A percentile compares a stretch with the other conserved stretches of the same genome.
Conservation (phyloP, 164 flowering plant genomes). For the Saururus chinensis region DNA sequence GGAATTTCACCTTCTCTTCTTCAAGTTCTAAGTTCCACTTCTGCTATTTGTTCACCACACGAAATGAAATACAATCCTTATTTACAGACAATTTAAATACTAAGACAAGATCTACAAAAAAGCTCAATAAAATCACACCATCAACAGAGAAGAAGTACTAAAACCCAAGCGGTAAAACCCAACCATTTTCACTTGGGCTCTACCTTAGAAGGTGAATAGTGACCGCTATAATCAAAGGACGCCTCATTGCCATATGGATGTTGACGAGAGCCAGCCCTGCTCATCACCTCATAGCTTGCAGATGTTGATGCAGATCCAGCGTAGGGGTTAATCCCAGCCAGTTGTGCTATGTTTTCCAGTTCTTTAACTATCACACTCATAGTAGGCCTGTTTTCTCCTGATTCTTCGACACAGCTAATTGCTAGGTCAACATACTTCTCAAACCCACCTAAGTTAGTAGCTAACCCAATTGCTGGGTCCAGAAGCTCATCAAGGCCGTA, state of each 20-base stretch:
- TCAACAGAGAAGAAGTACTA: too few relatives aligned
- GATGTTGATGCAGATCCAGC: slow-evolving; percentile 82
- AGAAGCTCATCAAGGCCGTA: slow-evolving; percentile 51
- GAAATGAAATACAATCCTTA: too few relatives aligned
- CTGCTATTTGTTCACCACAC: too few relatives aligned
- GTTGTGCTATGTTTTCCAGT: slow-evolving; percentile 57
- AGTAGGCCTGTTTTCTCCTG: slow-evolving; percentile 78
- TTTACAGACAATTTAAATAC: too few relatives aligned
- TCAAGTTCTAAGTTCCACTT: too few relatives aligned
- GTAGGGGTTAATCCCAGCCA: slow-evolving; percentile 61
- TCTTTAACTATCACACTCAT: slow-evolving; percentile 77
- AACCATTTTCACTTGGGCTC: slow-evolving; percentile 47
- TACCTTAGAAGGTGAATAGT: slow-evolving; percentile 44
- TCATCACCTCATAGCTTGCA: slow-evolving; percentile 50
- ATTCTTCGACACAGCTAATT: slow-evolving; percentile 79
- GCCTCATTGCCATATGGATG: slow-evolving; percentile 45
- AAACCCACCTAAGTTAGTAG: slow-evolving; percentile 34
- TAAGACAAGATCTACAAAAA: too few relatives aligned
- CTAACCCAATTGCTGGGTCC: slow-evolving; percentile 47
- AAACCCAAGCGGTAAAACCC: background rate
- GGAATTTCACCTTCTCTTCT: too few relatives aligned
- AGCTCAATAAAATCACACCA: too few relatives aligned
- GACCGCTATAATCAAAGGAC: slow-evolving; percentile 79
- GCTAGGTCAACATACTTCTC: slow-evolving; percentile 64
- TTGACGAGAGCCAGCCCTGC: slow-evolving; percentile 17